Percentiles rank a stretch among this genome's conserved stretches.
Conservation (phyloP, 208 protist genomes). For the Crithidia bombi region DNA sequence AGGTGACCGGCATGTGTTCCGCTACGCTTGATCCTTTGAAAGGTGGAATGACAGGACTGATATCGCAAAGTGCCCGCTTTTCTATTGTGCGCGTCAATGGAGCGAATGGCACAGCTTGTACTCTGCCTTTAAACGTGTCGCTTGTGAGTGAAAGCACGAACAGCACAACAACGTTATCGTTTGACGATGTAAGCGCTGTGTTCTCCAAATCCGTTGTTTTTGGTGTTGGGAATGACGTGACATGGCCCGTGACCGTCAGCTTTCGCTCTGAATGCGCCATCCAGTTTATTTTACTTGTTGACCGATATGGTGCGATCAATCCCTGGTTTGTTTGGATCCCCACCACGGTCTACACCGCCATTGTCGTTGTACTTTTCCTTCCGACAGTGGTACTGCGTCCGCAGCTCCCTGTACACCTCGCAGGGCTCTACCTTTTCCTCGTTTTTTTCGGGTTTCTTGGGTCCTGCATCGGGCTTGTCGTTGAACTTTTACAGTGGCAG, state of each 20-base stretch:
- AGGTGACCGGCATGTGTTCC: conserved; percentile 16
- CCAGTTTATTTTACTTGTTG: conserved; percentile 43
- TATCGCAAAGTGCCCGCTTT: conserved; percentile 28
- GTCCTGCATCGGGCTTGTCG: conserved; percentile 58
- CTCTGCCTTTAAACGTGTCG: conserved; percentile 12
- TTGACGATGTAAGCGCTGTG: background rate
- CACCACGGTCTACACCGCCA: conserved; percentile 47
- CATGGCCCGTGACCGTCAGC: conserved; percentile 36
- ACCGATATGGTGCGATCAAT: conserved; percentile 52
- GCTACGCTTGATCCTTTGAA: conserved; percentile 40
- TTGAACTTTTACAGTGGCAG: conserved; percentile 69
- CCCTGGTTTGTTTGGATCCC: conserved; percentile 73
- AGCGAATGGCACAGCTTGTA: conserved; percentile 2
- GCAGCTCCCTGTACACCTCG: conserved; percentile 31
- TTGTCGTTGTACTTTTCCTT: conserved; percentile 37
- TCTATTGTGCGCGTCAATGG: conserved; percentile 11
- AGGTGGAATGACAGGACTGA: conserved; percentile 35
- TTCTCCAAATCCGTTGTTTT: conserved; percentile 33
- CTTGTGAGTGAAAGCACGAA: background rate
- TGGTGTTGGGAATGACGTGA: background rate
- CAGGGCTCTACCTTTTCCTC: conserved; percentile 35
- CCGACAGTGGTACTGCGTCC: conserved; percentile 24
- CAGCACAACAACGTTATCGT: background rate
- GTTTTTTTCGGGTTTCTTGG: conserved; percentile 68
- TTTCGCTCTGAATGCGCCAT: conserved; percentile 42